These are phyloP conservation scores for Dianthus caryophyllus DNA, from an alignment of 148 eudicot species.

Conservation along the genomic window DNA sequence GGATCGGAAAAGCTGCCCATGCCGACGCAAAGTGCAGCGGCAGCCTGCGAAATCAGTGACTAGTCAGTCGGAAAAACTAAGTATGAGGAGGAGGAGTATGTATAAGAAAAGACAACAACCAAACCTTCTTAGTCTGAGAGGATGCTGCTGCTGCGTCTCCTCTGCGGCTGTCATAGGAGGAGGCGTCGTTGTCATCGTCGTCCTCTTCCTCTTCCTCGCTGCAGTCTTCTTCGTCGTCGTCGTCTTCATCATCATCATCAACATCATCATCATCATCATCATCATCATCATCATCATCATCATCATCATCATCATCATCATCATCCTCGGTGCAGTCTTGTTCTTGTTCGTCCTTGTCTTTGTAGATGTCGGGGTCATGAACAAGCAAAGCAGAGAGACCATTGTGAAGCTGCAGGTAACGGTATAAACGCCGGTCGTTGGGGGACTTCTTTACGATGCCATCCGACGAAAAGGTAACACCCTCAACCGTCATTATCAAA, in stretches of 20 bases:
- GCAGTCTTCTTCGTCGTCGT: slow-evolving; percentile 5
- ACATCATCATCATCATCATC: slow-evolving; percentile 32
- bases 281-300: slow-evolving; percentile 30
- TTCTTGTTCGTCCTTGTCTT: slow-evolving; percentile 33
- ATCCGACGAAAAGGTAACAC: slow-evolving; percentile 53
- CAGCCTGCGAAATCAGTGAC: slow-evolving; percentile 32
- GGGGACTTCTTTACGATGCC: slow-evolving; percentile 63
- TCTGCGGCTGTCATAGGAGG: too few species aligned
- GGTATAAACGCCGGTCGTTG: slow-evolving; percentile 59
- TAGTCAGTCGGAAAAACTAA: too few species aligned
- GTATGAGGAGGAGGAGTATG: too few species aligned
- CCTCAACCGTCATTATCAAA: slow-evolving; percentile 49
- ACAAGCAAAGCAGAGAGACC: slow-evolving; percentile 83
- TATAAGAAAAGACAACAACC: too few species aligned
- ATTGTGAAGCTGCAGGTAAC: slow-evolving; percentile 65
- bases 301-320: slow-evolving; percentile 17
- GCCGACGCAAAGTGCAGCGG: slow-evolving; percentile 91
- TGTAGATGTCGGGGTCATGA: slow-evolving; percentile 79
- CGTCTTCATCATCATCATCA: slow-evolving; percentile 26
- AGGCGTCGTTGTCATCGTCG: slow-evolving; percentile 10
- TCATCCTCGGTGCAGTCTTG: slow-evolving; percentile 27
- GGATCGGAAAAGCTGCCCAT: slow-evolving; percentile 96
- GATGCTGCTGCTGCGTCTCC: slow-evolving; percentile 29
- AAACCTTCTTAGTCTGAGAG: slow-evolving; percentile 57
- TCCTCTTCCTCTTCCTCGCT: slow-evolving; percentile 26